Evolutionary conservation across 176 grass and related monocot species (phyloP), one percentile per base, ranked within the genome.

Genomic region (Luzula sylvatica): DNA sequence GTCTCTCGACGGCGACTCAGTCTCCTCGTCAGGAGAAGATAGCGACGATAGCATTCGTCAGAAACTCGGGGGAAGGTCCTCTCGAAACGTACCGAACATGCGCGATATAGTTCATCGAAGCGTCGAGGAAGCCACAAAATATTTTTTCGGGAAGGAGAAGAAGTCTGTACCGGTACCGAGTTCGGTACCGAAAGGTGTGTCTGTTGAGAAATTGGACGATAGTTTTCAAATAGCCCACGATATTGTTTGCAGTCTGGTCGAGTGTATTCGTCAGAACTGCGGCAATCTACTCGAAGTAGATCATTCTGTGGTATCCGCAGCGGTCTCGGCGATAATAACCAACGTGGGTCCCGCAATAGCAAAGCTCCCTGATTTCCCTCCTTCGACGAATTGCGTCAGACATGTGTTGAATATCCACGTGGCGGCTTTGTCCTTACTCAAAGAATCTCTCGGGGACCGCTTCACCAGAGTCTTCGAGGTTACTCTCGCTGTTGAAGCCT

Each of bases 371-470:
- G 93, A 98, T 78, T 80, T 98, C 38, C 20, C 65, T 43, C 79
- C 81, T 8, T 72, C 89, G 42, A 61, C 82, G 50, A 86, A 58
- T 53, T 82, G 67, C 74, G 78, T 80, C 21, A 68, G 75, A 3
- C 74, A 87, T 61, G 75, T 78, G 61, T 78, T 98, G 66, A 74
- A 42, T 23, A 65, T 98, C 53, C 93, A 98, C 65, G 87, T 98
- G 61, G 46, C 25, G 62, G 82, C 86, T 51, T 81, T 98, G 52
- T 92, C 82, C 52, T 76, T 98, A 66, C 72, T 98, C 39, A 98
- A 90, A 71, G 93, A 98, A 57, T 76, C 82, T 60, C 75, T 98
- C 66, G 93, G 93, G n/a, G 93, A 92, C 19, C 78, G 78, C 35
- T 66, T 90, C 23, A 80, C 68, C 48, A 67, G 57, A 50, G 62